Conservation (phyloP, 768 basidiomycete genomes). For the Tulasnella sp. region DNA sequence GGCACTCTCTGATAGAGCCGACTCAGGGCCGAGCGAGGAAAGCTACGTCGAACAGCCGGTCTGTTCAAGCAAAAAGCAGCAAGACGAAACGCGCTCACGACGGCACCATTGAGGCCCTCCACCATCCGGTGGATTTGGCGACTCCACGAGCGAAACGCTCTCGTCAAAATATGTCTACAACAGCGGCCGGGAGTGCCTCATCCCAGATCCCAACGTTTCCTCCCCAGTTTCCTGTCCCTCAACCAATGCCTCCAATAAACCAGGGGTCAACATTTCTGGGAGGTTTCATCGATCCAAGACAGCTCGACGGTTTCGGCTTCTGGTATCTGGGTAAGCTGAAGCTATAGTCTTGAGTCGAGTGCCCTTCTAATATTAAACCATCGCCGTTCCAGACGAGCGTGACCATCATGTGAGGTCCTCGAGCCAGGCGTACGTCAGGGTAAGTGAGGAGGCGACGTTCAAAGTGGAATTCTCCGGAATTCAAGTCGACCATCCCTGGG, state of each 20-base stretch:
- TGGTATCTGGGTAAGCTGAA: conserved; percentile 22
- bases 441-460: not conserved
- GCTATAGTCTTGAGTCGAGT: not conserved
- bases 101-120: not conserved
- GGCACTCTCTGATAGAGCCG: not conserved
- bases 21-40: not conserved
- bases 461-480: conserved; percentile 16
- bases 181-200: not conserved
- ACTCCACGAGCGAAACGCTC: not conserved
- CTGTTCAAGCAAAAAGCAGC: not conserved
- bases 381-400: not conserved
- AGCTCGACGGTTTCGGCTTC: conserved; percentile 23
- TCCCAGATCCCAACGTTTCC: not conserved
- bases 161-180: not conserved
- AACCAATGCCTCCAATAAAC: not conserved
- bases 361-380: not conserved
- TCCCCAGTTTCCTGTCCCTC: not conserved
- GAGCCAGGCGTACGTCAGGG: not conserved
- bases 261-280: not conserved
- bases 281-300: not conserved
- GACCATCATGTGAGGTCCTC: not conserved
- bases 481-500: conserved; percentile 22
- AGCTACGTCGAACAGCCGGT: not conserved
- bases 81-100: not conserved
- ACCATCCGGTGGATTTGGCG: not conserved